Evolutionary conservation across 2,329 filamentous ascomycete genomes (phyloP).

Genomic region (Elsinoe perseae): DNA sequence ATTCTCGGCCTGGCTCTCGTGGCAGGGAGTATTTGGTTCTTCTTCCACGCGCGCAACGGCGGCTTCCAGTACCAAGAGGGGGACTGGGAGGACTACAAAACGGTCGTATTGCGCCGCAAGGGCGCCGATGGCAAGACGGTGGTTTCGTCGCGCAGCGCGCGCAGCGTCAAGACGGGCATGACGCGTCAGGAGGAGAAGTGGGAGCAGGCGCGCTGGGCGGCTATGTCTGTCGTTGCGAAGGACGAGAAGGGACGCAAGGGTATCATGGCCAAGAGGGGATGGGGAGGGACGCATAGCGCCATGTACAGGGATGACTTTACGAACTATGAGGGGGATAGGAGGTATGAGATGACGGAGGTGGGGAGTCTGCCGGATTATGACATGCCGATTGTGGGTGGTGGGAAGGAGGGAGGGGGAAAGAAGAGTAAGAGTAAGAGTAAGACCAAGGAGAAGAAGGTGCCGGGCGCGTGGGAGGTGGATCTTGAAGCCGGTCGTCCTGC

Average conservation of each 20-base stretch:
- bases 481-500: conserved; percentile 1
- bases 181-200: conserved; percentile 2
- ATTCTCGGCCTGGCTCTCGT: conserved; percentile 73
- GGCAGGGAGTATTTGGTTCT: conserved; percentile 81
- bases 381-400: not conserved
- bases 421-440: not conserved
- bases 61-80: conserved; percentile 77
- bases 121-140: conserved; percentile 84
- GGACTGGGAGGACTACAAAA: conserved; percentile 99
- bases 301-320: conserved; percentile 38
- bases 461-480: conserved; percentile 4
- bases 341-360: conserved; percentile 27
- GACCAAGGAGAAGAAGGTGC: not conserved
- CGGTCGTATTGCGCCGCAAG: conserved; percentile 79
- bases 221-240: conserved; percentile 35
- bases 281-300: conserved; percentile 36
- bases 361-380: conserved; percentile 9
- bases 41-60: conserved; percentile 96
- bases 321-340: conserved; percentile 27
- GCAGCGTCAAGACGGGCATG: conserved; percentile 67
- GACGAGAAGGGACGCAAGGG: conserved; percentile 39
- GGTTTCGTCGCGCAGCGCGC: conserved; percentile 60
- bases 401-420: not conserved
- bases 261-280: conserved; percentile 32
- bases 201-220: conserved; percentile 27